Percentiles rank a stretch among this genome's conserved stretches.
Conservation (phyloP, 2,329 filamentous ascomycete genomes). For the Cordyceps pruinosa region DNA sequence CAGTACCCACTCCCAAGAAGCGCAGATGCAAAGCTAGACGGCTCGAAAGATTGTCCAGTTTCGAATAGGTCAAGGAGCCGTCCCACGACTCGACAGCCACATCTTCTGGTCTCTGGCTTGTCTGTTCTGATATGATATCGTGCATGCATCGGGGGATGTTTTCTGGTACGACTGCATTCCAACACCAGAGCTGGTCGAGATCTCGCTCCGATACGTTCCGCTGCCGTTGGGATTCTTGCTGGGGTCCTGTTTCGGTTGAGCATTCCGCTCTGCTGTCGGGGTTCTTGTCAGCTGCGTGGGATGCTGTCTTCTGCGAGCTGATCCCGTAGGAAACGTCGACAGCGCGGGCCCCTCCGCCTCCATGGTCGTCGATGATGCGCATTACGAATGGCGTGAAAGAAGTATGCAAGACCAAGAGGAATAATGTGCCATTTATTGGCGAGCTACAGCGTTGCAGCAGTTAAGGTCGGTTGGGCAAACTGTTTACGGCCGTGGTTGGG, state of each 20-base stretch:
- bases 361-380: slow-evolving; percentile 19
- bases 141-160: slow-evolving; percentile 39
- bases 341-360: slow-evolving; percentile 15
- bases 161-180: slow-evolving; percentile 37
- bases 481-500: background rate
- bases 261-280: background rate
- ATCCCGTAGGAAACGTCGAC: slow-evolving; percentile 10
- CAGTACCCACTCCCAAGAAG: slow-evolving; percentile 29
- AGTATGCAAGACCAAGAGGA: background rate
- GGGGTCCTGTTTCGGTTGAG: background rate
- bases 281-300: background rate
- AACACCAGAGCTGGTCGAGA: slow-evolving; percentile 38
- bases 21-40: slow-evolving; percentile 34
- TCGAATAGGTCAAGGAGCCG: slow-evolving; percentile 38
- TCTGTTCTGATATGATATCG: slow-evolving; percentile 36
- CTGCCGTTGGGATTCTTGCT: background rate
- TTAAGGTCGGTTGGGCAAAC: background rate
- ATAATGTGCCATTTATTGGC: background rate
- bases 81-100: slow-evolving; percentile 45
- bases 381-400: slow-evolving; percentile 14
- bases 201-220: slow-evolving; percentile 25
- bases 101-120: slow-evolving; percentile 29
- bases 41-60: slow-evolving; percentile 37
- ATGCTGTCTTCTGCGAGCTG: slow-evolving; percentile 4
- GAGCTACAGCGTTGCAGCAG: background rate